Evolutionary conservation across 148 eudicot species (phyloP), one percentile per base, ranked within the genome.

Genomic region (Arctostaphylos glauca): DNA sequence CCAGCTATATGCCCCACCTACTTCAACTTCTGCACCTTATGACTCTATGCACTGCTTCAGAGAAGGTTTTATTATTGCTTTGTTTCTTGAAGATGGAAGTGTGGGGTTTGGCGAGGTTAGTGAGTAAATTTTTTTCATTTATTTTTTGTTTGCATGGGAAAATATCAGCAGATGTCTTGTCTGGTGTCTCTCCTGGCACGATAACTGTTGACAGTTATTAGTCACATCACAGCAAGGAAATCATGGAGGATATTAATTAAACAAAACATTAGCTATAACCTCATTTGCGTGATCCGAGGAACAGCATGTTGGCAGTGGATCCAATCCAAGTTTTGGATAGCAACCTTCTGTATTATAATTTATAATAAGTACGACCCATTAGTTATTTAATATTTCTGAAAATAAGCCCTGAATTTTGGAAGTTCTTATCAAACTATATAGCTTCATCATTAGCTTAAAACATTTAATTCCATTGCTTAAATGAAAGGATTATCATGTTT

Each of bases 41-140:
- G 83, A 62, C 76, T 41, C 78, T 58, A 53, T 89, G 58, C 70
- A 70, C 79, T 87, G 82, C 86, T 87, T 90, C 64, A 88, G 97
- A 86, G 91, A 93, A 90, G 99, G 99, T 73, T 94, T 90, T 83
- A 82, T 97, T 62, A 71, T 97, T 87, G 84, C 88, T 58, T 78
- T 97, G 82, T 83, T 85, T 67, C 96, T 97, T 87, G 94, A 94
- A 83, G 97, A 93, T 88, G 99, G 99, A 86, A 92, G 90, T 83
- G 78, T 82, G 86, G 98, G 98, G 52, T 89, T 82, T 87, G 99
- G 99, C 49, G 99, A 97, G 97, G 99, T 94, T 81, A 91, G 90
- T 81, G 52, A 62, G 9, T 55, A 31, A 19, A 46, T 74, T n/a
- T 44, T 70, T 2, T 49, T 15, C 48, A 13, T 16, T 13, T 80